Evolutionary conservation across 495 filamentous ascomycete species (phyloP).

Genomic region (Aspergillus olivimuriae): DNA sequence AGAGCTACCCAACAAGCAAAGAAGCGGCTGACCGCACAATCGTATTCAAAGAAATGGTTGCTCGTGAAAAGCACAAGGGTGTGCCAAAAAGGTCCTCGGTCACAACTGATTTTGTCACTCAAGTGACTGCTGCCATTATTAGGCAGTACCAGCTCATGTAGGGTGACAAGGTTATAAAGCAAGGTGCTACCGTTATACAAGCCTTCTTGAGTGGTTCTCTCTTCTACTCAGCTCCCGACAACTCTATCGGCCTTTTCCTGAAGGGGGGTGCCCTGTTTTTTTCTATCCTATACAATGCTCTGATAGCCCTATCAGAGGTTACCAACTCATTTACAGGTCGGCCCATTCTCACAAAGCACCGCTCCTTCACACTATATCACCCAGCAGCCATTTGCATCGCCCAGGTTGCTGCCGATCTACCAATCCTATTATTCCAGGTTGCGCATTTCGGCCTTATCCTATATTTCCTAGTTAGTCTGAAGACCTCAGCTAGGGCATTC

Average conservation of each 20-base stretch:
- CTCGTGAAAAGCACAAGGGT: slow-evolving; percentile 31
- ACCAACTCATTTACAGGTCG: slow-evolving; percentile 33
- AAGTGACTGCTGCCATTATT: not conserved
- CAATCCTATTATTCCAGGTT: not conserved
- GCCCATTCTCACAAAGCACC: not conserved
- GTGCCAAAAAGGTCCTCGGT: not conserved
- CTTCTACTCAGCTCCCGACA: slow-evolving; percentile 27
- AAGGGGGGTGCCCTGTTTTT: slow-evolving; percentile 40
- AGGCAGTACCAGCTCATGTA: not conserved
- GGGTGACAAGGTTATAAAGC: not conserved
- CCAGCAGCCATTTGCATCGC: not conserved
- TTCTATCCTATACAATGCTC: slow-evolving; percentile 44
- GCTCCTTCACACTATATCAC: not conserved
- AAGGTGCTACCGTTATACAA: not conserved
- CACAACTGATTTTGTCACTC: not conserved
- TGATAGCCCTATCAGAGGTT: slow-evolving; percentile 48
- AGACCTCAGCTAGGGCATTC: not conserved
- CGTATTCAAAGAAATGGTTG: slow-evolving; percentile 40
- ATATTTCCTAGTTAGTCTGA: not conserved
- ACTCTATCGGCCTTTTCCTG: slow-evolving; percentile 42
- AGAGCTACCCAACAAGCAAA: slow-evolving; percentile 38
- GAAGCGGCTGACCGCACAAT: slow-evolving; percentile 34
- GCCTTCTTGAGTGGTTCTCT: slow-evolving; percentile 13
- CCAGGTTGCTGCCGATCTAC: not conserved
- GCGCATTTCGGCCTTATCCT: not conserved